phyloP scores from a whole-genome alignment of 495 filamentous ascomycete genomes.

The Penicillium robsamsonii region DNA sequence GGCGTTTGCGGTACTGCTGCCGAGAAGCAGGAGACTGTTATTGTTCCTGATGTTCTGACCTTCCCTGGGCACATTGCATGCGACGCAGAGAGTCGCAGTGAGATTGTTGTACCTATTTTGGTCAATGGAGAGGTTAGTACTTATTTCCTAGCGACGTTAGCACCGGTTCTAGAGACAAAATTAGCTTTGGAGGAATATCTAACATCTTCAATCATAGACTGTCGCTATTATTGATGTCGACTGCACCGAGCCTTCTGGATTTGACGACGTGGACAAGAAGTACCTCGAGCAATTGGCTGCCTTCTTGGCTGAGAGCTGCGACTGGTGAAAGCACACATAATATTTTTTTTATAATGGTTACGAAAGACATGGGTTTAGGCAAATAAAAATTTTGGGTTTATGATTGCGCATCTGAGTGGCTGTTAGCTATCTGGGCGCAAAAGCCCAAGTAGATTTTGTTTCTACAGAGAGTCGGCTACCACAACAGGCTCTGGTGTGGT shows the following conservation, averaged over 20 bases:
- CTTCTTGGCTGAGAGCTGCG: constrained; percentile 64
- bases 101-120: constrained; percentile 86
- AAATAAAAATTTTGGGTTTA: neutral
- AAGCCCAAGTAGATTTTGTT: too few relatives aligned
- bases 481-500: too few relatives aligned
- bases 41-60: constrained; percentile 70
- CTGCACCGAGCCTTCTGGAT: constrained; percentile 67
- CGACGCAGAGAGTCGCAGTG: constrained; percentile 76
- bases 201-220: constrained; percentile 41
- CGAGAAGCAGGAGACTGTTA: constrained; percentile 55
- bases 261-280: constrained; percentile 70
- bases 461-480: too few relatives aligned
- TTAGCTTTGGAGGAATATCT: constrained; percentile 13
- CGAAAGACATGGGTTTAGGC: constrained; percentile 1
- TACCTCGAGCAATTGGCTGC: constrained; percentile 68
- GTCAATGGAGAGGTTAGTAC: constrained; percentile 52
- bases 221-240: constrained; percentile 90
- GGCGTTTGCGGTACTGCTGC: constrained; percentile 87
- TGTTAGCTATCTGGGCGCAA: too few relatives aligned
- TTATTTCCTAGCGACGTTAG: neutral
- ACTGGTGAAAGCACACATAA: constrained; percentile 54
- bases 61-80: constrained; percentile 94
- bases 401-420: too few relatives aligned
- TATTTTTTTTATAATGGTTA: neutral
- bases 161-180: neutral